phyloP scores from a whole-genome alignment of 192 early-diverging fungal genomes.

The Coemansia sp. region DNA sequence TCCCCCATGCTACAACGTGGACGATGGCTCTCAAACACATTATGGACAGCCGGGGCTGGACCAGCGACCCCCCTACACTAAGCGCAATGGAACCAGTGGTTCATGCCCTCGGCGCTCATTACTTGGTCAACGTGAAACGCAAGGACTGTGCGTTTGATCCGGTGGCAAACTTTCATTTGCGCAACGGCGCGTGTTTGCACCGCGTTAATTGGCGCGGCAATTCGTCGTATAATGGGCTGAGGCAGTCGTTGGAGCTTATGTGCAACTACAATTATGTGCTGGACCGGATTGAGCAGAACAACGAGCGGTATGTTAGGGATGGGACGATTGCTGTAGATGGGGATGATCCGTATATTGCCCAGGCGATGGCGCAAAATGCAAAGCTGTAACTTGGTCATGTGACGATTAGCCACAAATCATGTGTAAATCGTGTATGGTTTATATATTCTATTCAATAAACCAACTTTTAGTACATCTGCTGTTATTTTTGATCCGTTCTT shows the following conservation, averaged over 20 bases:
- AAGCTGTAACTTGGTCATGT: constrained; percentile 21
- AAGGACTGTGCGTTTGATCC: constrained; percentile 73
- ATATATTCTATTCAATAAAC: no score
- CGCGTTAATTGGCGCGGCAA: constrained; percentile 89
- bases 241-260: constrained; percentile 91
- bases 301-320: constrained; percentile 65
- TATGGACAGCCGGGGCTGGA: constrained; percentile 46
- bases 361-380: constrained; percentile 1
- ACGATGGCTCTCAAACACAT: constrained; percentile 39
- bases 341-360: constrained; percentile 30
- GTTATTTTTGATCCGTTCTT: no score
- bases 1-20: constrained; percentile 34
- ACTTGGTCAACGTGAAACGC: constrained; percentile 38
- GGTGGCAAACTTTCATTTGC: constrained; percentile 93
- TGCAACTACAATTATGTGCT: constrained; percentile 88
- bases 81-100: constrained; percentile 49
- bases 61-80: constrained; percentile 24
- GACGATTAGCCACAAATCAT: constrained; percentile 2
- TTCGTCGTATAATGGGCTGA: constrained; percentile 73
- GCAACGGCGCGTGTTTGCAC: constrained; percentile 89
- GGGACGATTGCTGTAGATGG: constrained; percentile 62
- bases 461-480: no score
- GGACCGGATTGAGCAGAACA: constrained; percentile 76
- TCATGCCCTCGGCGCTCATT: constrained; percentile 42
- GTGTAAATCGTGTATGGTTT: not conserved